A percentile compares a stretch with the other conserved stretches of the same genome.
Evolutionary conservation across 2,329 filamentous ascomycete species (phyloP).

Genomic region (Xylaria sp.): DNA sequence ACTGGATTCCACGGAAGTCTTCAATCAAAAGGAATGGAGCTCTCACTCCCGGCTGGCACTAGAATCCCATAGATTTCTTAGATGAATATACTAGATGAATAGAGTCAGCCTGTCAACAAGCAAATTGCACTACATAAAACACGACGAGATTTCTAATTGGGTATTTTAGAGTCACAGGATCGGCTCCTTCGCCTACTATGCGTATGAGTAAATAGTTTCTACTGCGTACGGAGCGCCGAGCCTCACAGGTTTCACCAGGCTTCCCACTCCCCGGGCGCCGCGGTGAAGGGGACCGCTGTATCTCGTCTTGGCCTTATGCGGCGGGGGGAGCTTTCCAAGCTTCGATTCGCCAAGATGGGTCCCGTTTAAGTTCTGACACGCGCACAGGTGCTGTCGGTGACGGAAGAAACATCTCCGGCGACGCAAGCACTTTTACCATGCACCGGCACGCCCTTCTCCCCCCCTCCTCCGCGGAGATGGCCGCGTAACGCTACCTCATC

Average conservation of each 20-base stretch:
- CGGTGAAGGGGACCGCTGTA: constrained; percentile 3
- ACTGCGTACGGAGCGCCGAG: neutral
- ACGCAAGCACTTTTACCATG: constrained; percentile 1
- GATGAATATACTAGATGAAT: constrained; percentile 11
- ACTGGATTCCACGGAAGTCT: neutral
- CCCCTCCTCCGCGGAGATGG: constrained; percentile 27
- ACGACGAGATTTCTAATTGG: neutral
- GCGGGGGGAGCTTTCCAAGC: neutral
- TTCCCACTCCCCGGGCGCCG: constrained; percentile 2
- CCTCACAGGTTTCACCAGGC: neutral
- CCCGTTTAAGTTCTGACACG: neutral
- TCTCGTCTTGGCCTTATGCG: neutral
- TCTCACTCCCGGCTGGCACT: neutral
- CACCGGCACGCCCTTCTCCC: neutral
- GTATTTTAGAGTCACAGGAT: constrained; percentile 10
- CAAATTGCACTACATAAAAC: no score
- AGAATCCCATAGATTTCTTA: constrained; percentile 16
- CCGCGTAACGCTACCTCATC: constrained; percentile 11
- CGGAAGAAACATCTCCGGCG: constrained; percentile 8
- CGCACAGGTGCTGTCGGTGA: neutral
- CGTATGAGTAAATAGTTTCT: no score
- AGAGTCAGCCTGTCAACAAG: constrained; percentile 2
- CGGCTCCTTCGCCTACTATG: neutral
- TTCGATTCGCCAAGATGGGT: constrained; percentile 2
- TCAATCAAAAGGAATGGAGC: neutral